Base-by-base conservation (phyloP, 2,329 filamentous ascomycete genomes). In the Aspergillus ruber region DNA sequence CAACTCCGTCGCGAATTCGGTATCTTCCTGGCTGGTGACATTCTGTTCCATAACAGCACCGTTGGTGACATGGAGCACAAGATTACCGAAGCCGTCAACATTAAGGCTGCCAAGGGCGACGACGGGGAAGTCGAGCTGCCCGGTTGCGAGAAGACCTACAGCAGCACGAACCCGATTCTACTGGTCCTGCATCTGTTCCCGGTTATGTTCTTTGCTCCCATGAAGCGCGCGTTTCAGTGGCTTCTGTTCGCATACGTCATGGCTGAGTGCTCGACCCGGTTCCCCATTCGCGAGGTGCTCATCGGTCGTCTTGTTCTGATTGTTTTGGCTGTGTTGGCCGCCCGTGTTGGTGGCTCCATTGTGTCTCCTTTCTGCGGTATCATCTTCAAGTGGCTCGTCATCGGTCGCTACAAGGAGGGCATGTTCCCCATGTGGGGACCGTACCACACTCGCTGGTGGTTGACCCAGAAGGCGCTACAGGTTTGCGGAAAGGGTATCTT, bases 371-470 rank as follows among this genome's bases (percentile, higher is more conserved):
- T 74, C 21, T 35, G 74, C 18, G 77, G 72, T n/a, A 78, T 81
- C 20, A 36, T 64, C 2, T 66, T 72, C 43, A 81, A 81, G 57
- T 81, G 78, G 79, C 40, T 75, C 5, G 66, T 81, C 44, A 75
- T 81, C 38, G 79, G 79, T 9, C 70, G 71, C 1, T 75, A 79
- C 56, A 67, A 65, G 32, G 71, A 77, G 56, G 79, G 79, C 0
- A 58, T 79, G 2, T 80, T 77, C 54, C 78, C 79, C 2, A 82
- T 82, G 78, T 82, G 79, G 79, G 77, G 77, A 1, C 51, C 58
- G 1, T 81, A 81, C 55, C 78, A 81, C 57, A 80, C 76, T 0
- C 69, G 76, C 7, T 82, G 79, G 79, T 82, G 79, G 79, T 54
- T 81, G 46, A 72, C 74, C 1, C 73, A 81, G 56, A 81, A 81